Evolutionary conservation across 2,329 filamentous ascomycete species (phyloP).

Genomic region (Fusarium verticillioides): DNA sequence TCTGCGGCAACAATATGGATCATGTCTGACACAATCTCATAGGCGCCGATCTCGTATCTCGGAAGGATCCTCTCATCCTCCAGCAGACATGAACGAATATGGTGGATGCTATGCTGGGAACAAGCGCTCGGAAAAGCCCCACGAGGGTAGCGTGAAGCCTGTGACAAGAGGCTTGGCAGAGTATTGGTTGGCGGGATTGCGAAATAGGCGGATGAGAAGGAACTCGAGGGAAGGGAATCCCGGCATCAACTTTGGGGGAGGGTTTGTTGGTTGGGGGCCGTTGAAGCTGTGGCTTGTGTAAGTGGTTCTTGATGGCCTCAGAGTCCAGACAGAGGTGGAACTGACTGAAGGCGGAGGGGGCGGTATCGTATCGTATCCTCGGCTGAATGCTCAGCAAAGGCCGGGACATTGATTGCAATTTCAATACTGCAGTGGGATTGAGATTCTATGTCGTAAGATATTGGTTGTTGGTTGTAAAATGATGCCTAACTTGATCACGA

Average conservation of each 20-base stretch:
- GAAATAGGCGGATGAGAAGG: neutral
- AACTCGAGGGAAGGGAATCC: neutral
- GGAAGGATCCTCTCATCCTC: conserved; percentile 2
- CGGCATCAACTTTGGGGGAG: neutral
- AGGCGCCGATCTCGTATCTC: conserved; percentile 7
- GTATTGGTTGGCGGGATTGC: conserved; percentile 7
- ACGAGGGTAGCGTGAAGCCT: neutral
- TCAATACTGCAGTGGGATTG: neutral
- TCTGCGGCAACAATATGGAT: neutral
- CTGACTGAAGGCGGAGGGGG: neutral
- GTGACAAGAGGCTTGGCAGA: conserved; percentile 8
- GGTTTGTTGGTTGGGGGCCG: neutral
- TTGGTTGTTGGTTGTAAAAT: neutral
- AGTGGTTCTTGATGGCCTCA: neutral
- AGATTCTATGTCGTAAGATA: neutral
- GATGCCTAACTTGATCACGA: neutral
- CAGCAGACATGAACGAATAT: conserved; percentile 10
- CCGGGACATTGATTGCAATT: neutral
- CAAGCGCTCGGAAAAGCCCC: neutral
- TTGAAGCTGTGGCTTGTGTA: neutral
- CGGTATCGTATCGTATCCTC: neutral
- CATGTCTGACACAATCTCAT: neutral
- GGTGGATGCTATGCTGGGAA: neutral
- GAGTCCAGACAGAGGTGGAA: neutral
- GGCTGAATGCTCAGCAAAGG: neutral